Evolutionary conservation across 768 basidiomycete genomes (phyloP).

Genomic region (Boletus tylopilopsis): DNA sequence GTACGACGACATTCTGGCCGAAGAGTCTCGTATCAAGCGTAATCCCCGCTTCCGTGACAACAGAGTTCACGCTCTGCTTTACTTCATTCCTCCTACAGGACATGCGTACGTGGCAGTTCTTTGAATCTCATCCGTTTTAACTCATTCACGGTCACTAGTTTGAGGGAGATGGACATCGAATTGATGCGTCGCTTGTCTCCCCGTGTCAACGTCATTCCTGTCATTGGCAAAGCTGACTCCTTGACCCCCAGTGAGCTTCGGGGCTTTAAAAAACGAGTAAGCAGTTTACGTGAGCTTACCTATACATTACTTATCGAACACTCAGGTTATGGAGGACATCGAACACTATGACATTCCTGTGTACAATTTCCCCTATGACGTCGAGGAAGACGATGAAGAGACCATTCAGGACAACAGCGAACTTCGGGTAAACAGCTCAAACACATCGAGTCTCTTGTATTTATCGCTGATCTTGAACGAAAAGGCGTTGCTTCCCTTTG

Average conservation of each 20-base stretch:
- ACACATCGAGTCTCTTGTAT: not conserved
- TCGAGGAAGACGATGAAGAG: constrained; percentile 99
- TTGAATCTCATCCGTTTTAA: not conserved
- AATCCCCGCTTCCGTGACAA: constrained; percentile 99
- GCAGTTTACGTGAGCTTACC: constrained; percentile 19
- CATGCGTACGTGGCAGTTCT: constrained; percentile 66
- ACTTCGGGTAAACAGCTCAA: constrained; percentile 61
- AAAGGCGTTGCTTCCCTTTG: constrained; percentile 90
- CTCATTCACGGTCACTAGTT: constrained; percentile 36
- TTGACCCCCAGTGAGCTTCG: constrained; percentile 89
- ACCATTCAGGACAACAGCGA: constrained; percentile 98
- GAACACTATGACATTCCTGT: constrained; percentile 97
- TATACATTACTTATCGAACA: not conserved
- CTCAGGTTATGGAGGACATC: constrained; percentile 98
- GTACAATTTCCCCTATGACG: constrained; percentile 99
- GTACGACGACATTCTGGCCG: constrained; percentile 98
- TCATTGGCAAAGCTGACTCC: constrained; percentile 94
- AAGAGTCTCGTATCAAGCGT: constrained; percentile 99
- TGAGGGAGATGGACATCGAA: constrained; percentile 99
- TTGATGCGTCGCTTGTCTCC: constrained; percentile 97
- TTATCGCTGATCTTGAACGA: constrained; percentile 6
- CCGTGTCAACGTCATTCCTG: constrained; percentile 98
- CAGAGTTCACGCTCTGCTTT: constrained; percentile 91
- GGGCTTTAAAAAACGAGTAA: constrained; percentile 91
- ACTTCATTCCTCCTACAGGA: constrained; percentile 99